These are phyloP conservation scores for Agrocybe pediades DNA, from an alignment of 768 basidiomycete genomes.

Conservation along the genomic window DNA sequence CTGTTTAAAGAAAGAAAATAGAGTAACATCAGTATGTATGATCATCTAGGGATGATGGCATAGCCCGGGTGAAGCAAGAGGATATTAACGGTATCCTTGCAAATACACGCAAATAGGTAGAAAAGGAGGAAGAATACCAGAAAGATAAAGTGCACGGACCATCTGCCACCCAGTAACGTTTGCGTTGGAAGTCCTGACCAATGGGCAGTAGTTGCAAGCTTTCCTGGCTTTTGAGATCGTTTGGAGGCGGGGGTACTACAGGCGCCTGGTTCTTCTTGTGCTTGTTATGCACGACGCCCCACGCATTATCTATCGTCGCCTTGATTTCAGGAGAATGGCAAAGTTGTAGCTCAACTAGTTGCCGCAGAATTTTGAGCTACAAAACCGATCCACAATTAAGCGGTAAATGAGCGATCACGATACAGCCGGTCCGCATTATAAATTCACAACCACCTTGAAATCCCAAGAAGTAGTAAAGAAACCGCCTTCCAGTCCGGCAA, in stretches of 20 bases:
- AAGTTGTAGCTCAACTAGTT: conserved; percentile 85
- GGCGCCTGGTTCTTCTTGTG: conserved; percentile 78
- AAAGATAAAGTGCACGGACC: conserved; percentile 69
- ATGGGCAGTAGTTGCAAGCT: conserved; percentile 67
- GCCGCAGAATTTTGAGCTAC: conserved; percentile 81
- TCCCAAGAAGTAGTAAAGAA: conserved; percentile 84
- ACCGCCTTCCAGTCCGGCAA: conserved; percentile 62
- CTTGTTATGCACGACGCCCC: conserved; percentile 84
- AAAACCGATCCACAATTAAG: conserved; percentile 9
- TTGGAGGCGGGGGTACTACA: conserved; percentile 53
- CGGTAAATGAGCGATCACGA: conserved; percentile 5
- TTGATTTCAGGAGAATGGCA: conserved; percentile 70
- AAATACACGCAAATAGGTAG: conserved; percentile 77
- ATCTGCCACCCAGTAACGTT: conserved; percentile 86
- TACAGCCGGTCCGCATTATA: conserved; percentile 16
- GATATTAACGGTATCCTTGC: conserved; percentile 45
- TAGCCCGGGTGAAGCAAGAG: conserved; percentile 43
- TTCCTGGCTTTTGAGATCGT: conserved; percentile 68
- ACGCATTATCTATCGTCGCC: conserved; percentile 75
- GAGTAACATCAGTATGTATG: conserved; percentile 23
- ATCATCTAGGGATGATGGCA: conserved; percentile 27
- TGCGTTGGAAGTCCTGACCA: conserved; percentile 75
- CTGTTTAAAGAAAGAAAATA: conserved; percentile 42
- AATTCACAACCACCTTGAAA: conserved; percentile 62
- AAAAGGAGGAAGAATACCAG: conserved; percentile 21